These are phyloP conservation scores for Globisporangium uncinulatum DNA, from an alignment of 352 stramenopile genomes.

Conservation along the genomic window DNA sequence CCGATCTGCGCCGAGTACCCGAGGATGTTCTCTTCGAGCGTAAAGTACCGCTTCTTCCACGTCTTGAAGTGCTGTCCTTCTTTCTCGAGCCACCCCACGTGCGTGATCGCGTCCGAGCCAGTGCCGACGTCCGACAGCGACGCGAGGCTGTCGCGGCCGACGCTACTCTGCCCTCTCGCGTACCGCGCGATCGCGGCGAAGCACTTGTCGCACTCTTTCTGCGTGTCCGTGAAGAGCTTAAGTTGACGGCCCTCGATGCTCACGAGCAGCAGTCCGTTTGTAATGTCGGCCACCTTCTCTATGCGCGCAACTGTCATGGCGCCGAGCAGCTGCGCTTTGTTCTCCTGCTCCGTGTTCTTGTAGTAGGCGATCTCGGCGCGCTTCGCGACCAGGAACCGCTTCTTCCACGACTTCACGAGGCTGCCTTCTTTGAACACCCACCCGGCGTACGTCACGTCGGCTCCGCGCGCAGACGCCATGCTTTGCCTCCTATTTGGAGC, in stretches of 20 bases:
- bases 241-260: conserved; percentile 60
- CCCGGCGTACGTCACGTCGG: conserved; percentile 61
- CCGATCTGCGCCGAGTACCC: conserved; percentile 58
- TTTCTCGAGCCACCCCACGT: conserved; percentile 79
- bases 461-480: conserved; percentile 5
- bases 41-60: conserved; percentile 78
- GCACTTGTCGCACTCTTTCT: conserved; percentile 61
- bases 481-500: conserved; percentile 8
- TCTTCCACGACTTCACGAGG: conserved; percentile 80
- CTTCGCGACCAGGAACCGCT: conserved; percentile 80
- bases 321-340: conserved; percentile 63
- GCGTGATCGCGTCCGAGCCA: conserved; percentile 26
- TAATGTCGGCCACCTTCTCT: conserved; percentile 59
- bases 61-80: conserved; percentile 73
- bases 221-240: conserved; percentile 80
- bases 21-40: conserved; percentile 52
- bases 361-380: conserved; percentile 73
- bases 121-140: background rate
- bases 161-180: conserved; percentile 30
- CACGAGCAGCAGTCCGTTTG: conserved; percentile 64
- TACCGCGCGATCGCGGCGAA: conserved; percentile 57
- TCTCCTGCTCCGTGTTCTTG: conserved; percentile 62
- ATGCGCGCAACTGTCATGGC: conserved; percentile 63
- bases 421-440: conserved; percentile 80
- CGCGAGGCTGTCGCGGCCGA: background rate